phyloP scores from a whole-genome alignment of 1,139 yeast species.

The Protomyces inouyei region DNA sequence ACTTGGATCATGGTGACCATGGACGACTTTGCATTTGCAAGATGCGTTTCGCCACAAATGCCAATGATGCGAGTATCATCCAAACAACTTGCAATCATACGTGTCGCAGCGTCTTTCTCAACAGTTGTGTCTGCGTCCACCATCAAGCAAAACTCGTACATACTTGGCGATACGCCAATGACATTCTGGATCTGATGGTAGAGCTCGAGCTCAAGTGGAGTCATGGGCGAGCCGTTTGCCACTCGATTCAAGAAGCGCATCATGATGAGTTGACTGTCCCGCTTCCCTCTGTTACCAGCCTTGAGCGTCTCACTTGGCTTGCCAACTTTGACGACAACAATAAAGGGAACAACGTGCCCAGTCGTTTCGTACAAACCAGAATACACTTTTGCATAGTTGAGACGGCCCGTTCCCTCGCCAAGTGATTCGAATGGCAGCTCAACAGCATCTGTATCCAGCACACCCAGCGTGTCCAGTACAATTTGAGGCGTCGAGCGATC shows the following conservation, averaged over 20 bases:
- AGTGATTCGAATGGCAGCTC: conserved; percentile 41
- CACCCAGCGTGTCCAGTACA: conserved; percentile 43
- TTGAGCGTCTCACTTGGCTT: conserved; percentile 45
- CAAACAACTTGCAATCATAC: conserved; percentile 42
- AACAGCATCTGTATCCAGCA: conserved; percentile 42
- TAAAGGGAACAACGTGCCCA: conserved; percentile 43
- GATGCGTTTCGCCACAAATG: conserved; percentile 44
- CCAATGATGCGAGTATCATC: conserved; percentile 43
- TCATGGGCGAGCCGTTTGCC: conserved; percentile 43
- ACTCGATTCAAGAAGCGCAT: conserved; percentile 44
- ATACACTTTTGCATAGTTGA: conserved; percentile 43
- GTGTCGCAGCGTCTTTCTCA: conserved; percentile 40
- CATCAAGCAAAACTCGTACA: conserved; percentile 43
- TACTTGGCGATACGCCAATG: conserved; percentile 45
- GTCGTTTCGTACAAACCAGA: conserved; percentile 44
- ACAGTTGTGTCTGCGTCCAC: conserved; percentile 46
- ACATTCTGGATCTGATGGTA: conserved; percentile 44
- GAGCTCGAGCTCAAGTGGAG: conserved; percentile 43
- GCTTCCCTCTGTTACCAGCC: conserved; percentile 46
- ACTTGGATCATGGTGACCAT: conserved; percentile 45
- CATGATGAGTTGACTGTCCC: conserved; percentile 44
- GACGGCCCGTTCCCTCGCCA: conserved; percentile 43
- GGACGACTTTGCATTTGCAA: conserved; percentile 41
- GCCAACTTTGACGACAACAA: conserved; percentile 44
- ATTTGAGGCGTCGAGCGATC: conserved; percentile 44